phyloP scores from a whole-genome alignment of 345 rosid species.

The Populus deltoides region DNA sequence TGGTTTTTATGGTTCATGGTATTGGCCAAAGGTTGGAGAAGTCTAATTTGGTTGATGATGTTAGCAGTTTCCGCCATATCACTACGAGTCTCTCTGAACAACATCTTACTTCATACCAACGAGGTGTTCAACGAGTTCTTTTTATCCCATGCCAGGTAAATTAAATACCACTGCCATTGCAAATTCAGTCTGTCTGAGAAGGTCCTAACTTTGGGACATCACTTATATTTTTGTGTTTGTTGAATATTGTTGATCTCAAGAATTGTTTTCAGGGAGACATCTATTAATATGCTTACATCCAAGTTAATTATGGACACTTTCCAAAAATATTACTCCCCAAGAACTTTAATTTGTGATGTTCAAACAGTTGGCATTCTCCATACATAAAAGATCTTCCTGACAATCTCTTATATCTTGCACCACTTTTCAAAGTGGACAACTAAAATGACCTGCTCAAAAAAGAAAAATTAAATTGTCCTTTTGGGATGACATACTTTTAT shows the following conservation, averaged over 20 bases:
- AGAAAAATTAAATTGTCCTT: neutral
- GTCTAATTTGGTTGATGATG: conserved; percentile 96
- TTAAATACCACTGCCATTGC: neutral
- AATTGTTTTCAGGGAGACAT: neutral
- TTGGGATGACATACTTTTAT: neutral
- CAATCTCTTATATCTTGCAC: neutral
- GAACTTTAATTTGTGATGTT: neutral
- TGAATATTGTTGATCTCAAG: neutral
- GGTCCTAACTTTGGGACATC: neutral
- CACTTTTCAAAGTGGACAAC: neutral
- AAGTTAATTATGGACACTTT: neutral
- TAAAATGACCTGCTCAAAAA: neutral
- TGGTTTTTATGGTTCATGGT: conserved; percentile 98
- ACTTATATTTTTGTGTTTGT: neutral
- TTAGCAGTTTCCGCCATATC: conserved; percentile 76
- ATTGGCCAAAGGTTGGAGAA: conserved; percentile 98
- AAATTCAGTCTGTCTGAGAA: neutral
- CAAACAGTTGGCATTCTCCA: neutral
- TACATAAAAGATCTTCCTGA: neutral
- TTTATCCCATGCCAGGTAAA: conserved; percentile 95
- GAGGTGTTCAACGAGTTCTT: conserved; percentile 72
- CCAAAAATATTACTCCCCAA: neutral
- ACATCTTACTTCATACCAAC: conserved; percentile 77
- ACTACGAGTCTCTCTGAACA: conserved; percentile 71
- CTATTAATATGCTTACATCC: neutral